Percentiles rank a stretch among this genome's conserved stretches.
Conservation (phyloP, 75 land plant genomes). For the Sequoiadendron giganteum region DNA sequence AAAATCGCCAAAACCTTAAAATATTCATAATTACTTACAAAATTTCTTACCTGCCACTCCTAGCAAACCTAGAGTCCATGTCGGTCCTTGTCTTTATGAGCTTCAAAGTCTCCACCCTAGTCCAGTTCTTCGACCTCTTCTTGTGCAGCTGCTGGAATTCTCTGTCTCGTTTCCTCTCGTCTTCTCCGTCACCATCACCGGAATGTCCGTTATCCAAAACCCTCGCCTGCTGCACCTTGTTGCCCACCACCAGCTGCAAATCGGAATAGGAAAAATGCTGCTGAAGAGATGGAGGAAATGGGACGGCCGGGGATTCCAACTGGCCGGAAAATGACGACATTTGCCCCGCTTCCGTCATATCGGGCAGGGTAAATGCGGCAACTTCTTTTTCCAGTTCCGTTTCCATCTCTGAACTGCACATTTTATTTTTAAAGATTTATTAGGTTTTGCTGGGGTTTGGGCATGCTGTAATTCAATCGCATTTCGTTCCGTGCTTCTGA, state of each 20-base stretch:
- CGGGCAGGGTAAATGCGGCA: neutral
- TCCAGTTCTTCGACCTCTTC: constrained; percentile 47
- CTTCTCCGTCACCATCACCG: constrained; percentile 18
- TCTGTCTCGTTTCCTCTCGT: constrained; percentile 21
- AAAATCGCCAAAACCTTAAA: neutral
- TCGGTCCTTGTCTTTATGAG: constrained; percentile 34
- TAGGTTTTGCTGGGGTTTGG: neutral
- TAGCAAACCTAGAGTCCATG: constrained; percentile 15
- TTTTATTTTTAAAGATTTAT: neutral
- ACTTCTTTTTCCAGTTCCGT: neutral
- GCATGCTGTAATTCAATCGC: neutral
- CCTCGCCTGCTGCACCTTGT: constrained; percentile 2
- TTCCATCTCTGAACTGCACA: neutral
- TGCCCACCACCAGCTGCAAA: neutral
- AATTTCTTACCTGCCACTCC: constrained; percentile 25
- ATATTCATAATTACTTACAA: neutral
- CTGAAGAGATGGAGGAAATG: neutral
- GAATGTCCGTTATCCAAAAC: constrained; percentile 12
- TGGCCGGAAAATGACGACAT: neutral
- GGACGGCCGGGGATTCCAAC: neutral
- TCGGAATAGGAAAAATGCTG: neutral
- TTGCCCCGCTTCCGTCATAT: neutral
- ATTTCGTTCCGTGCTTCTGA: neutral
- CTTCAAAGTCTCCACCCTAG: constrained; percentile 32
- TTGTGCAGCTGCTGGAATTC: constrained; percentile 22